phyloP scores from a whole-genome alignment of 2,329 filamentous ascomycete species.

The Whalleya microplaca region DNA sequence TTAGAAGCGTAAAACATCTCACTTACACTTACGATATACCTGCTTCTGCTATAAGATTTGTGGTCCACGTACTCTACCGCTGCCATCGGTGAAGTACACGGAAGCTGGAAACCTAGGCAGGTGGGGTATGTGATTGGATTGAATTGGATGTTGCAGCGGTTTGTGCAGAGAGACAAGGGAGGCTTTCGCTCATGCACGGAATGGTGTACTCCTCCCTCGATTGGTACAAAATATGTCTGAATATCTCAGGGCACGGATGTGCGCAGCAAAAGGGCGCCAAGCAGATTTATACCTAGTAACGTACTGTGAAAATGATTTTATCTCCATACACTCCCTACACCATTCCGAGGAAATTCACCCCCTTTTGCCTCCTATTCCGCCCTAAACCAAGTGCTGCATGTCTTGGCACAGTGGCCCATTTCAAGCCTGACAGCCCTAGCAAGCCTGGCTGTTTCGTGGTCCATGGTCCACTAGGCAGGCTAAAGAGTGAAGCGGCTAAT shows the following conservation, averaged over 20 bases:
- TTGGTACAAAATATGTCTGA: not conserved
- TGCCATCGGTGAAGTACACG: not conserved
- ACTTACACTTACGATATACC: no score
- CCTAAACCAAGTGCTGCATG: slow-evolving; percentile 27
- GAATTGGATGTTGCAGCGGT: not conserved
- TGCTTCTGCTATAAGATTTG: no score
- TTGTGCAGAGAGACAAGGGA: not conserved
- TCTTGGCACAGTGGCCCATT: slow-evolving; percentile 28
- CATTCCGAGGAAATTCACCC: slow-evolving; percentile 29
- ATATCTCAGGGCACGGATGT: not conserved
- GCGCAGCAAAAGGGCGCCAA: not conserved
- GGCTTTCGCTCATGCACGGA: not conserved
- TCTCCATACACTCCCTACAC: slow-evolving; percentile 28
- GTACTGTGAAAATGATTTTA: slow-evolving; percentile 21
- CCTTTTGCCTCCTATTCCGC: slow-evolving; percentile 22
- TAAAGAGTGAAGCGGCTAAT: slow-evolving; percentile 27
- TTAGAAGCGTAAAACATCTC: no score
- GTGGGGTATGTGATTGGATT: not conserved
- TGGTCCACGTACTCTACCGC: not conserved
- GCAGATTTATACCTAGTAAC: slow-evolving; percentile 5
- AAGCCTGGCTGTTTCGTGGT: slow-evolving; percentile 15
- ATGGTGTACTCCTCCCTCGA: not conserved
- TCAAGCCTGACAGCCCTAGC: slow-evolving; percentile 20
- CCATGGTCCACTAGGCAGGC: slow-evolving; percentile 19
- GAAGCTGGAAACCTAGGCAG: not conserved